Conservation (phyloP, 1,139 yeast species). For the Candida albicans region DNA sequence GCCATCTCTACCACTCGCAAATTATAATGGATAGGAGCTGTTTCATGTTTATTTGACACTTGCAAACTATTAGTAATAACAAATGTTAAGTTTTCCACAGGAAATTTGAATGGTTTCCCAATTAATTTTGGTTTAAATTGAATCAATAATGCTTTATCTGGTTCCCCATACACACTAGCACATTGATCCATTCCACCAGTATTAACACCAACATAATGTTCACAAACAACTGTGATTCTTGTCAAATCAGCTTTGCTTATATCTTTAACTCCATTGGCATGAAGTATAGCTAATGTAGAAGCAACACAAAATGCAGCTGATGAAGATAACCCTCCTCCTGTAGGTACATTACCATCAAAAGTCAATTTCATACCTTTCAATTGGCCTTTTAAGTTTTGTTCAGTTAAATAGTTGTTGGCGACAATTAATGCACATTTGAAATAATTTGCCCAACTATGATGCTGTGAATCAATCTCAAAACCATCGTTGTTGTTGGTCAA, state of each 20-base stretch:
- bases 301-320: conserved; percentile 75
- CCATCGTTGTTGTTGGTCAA: conserved; percentile 27
- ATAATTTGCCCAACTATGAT: conserved; percentile 63
- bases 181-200: conserved; percentile 82
- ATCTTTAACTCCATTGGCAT: conserved; percentile 48
- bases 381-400: conserved; percentile 23
- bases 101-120: conserved; percentile 60
- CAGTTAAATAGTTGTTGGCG: conserved; percentile 52
- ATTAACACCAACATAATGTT: conserved; percentile 72
- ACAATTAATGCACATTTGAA: conserved; percentile 67
- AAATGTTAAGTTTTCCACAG: conserved; percentile 50
- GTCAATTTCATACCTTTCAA: conserved; percentile 53
- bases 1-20: conserved; percentile 71
- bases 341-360: conserved; percentile 68
- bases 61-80: conserved; percentile 65
- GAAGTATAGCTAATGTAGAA: conserved; percentile 58
- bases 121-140: conserved; percentile 60
- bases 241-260: conserved; percentile 57
- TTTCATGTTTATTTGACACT: conserved; percentile 63
- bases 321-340: conserved; percentile 72
- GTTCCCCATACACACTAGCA: conserved; percentile 69
- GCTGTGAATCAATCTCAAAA: conserved; percentile 48
- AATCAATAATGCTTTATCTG: conserved; percentile 58
- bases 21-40: conserved; percentile 70
- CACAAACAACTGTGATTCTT: conserved; percentile 63